Conservation (phyloP, 768 basidiomycete genomes). For the Naganishia randhawae region DNA sequence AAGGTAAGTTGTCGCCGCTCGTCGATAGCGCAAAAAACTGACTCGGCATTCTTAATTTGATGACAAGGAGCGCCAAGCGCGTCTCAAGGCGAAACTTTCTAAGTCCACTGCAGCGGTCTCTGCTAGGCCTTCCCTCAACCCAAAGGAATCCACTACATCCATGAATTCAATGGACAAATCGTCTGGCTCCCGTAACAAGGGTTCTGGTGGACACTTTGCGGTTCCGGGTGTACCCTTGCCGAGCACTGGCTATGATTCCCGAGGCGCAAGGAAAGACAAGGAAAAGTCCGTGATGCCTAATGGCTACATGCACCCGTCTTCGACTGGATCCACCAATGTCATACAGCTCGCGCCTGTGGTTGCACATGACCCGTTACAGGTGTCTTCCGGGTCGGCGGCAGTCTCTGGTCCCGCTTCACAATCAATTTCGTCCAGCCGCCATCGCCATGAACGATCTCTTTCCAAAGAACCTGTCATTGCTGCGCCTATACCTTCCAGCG, state of each 20-base stretch:
- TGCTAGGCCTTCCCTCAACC: constrained; percentile 6
- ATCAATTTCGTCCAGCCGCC: background rate
- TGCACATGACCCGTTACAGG: background rate
- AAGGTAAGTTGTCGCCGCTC: constrained; percentile 12
- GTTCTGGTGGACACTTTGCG: background rate
- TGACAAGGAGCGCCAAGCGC: constrained; percentile 18
- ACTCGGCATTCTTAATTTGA: background rate
- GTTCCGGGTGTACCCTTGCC: background rate
- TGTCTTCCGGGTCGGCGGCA: constrained; percentile 1
- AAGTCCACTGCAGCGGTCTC: background rate
- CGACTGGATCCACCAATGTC: background rate
- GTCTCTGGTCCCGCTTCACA: background rate
- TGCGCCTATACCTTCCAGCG: background rate
- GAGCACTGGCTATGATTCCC: background rate
- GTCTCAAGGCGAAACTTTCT: constrained; percentile 2
- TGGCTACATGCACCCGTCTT: background rate
- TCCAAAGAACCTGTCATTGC: constrained; percentile 5
- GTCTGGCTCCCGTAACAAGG: background rate
- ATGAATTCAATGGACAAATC: constrained; percentile 17
- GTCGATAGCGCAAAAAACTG: background rate
- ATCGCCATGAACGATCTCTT: constrained; percentile 4
- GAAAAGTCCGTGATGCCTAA: background rate
- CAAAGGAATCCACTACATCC: background rate
- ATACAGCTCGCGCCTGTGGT: background rate
- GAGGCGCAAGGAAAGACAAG: background rate